Conservation (phyloP, 352 stramenopile genomes). For the Albugo candida region DNA sequence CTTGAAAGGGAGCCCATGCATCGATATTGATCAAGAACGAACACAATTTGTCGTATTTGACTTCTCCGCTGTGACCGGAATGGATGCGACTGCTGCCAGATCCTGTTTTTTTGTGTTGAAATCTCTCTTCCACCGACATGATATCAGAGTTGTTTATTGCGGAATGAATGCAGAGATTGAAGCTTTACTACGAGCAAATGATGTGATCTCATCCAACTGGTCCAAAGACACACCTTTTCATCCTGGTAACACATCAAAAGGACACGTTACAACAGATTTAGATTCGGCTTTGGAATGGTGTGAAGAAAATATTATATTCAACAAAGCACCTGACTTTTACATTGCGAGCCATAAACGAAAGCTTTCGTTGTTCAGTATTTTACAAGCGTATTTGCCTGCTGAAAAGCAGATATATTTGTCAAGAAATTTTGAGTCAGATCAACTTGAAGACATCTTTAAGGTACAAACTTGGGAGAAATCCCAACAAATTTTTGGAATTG, state of each 20-base stretch:
- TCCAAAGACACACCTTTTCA: neutral
- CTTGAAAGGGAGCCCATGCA: conserved; percentile 18
- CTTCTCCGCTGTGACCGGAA: conserved; percentile 51
- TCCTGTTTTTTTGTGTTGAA: conserved; percentile 55
- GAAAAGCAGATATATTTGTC: conserved; percentile 6
- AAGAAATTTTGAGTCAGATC: conserved; percentile 8
- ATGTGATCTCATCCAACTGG: conserved; percentile 13
- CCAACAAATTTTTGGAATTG: conserved; percentile 19
- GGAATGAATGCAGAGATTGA: conserved; percentile 33
- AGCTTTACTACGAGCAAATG: conserved; percentile 32
- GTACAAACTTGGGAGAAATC: conserved; percentile 15
- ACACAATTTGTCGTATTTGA: conserved; percentile 58
- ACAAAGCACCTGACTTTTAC: conserved; percentile 13
- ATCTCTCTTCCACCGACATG: conserved; percentile 25
- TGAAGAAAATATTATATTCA: conserved; percentile 33
- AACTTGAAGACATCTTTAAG: conserved; percentile 19
- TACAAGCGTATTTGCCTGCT: conserved; percentile 16
- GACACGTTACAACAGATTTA: conserved; percentile 22
- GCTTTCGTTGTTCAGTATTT: conserved; percentile 23
- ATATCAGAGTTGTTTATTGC: conserved; percentile 36
- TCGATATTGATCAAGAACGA: conserved; percentile 12
- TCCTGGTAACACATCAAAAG: conserved; percentile 5
- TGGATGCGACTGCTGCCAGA: conserved; percentile 54
- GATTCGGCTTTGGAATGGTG: conserved; percentile 42
- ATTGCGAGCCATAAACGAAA: conserved; percentile 12